Conservation (phyloP, 768 basidiomycete species). For the Hygrophoropsis aurantiaca region DNA sequence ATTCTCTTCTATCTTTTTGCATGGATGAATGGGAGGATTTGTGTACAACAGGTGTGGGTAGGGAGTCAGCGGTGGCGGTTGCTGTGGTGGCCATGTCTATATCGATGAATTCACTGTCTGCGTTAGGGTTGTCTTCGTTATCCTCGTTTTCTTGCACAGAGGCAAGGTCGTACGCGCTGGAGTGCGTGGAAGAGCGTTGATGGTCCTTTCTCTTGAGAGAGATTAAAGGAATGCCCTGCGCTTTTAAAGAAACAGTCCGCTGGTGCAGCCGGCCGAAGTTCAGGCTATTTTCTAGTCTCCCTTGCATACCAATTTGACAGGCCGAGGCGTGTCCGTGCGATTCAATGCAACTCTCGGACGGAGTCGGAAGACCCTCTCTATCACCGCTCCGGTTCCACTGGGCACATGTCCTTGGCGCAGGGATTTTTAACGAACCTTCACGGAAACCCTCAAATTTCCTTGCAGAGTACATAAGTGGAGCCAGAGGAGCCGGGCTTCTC, state of each 20-base stretch:
- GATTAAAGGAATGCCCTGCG: constrained; percentile 17
- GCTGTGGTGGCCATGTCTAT: constrained; percentile 5
- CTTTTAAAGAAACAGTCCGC: constrained; percentile 9
- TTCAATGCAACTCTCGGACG: background rate
- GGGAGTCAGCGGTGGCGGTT: background rate
- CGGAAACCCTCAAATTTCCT: no score
- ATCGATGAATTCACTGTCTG: background rate
- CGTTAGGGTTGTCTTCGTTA: background rate
- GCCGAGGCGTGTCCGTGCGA: no score
- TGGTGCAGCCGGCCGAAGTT: constrained; percentile 10
- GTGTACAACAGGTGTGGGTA: constrained; percentile 3
- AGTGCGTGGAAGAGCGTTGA: constrained; percentile 1
- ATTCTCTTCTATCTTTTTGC: constrained; percentile 5
- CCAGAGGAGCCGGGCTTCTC: no score
- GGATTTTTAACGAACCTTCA: no score
- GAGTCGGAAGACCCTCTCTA: constrained; percentile 4
- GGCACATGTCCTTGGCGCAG: background rate
- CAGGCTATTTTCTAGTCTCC: constrained; percentile 10
- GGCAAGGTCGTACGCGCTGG: constrained; percentile 7
- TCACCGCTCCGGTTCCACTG: background rate
- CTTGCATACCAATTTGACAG: no score
- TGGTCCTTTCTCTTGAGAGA: background rate
- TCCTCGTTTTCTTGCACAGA: constrained; percentile 11
- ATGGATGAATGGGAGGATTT: background rate
- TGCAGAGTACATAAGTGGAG: no score